Percentiles rank a stretch among this genome's conserved stretches.
Evolutionary conservation across 768 basidiomycete species (phyloP).

Genomic region (Suillus weaverae): DNA sequence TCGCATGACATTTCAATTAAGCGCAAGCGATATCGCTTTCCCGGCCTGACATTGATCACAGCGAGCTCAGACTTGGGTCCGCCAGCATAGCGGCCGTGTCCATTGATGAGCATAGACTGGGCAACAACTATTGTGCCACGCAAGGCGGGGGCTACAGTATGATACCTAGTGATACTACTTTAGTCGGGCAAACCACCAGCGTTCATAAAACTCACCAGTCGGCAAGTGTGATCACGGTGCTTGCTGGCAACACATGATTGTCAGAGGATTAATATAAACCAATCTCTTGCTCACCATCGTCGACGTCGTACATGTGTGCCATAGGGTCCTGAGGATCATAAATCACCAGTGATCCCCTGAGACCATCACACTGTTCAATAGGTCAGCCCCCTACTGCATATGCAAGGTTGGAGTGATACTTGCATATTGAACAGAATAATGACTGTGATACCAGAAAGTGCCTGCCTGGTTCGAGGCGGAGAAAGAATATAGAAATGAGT

Average conservation of each 20-base stretch:
- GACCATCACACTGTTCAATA: slow-evolving; percentile 19
- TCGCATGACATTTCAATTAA: slow-evolving; percentile 43
- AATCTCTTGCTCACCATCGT: slow-evolving; percentile 34
- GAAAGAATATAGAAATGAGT: slow-evolving; percentile 25
- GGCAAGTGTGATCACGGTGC: slow-evolving; percentile 45
- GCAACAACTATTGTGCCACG: slow-evolving; percentile 14
- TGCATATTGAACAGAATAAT: slow-evolving; percentile 39
- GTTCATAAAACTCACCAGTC: slow-evolving; percentile 29
- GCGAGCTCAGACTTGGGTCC: slow-evolving; percentile 33
- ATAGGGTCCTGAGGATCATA: slow-evolving; percentile 45
- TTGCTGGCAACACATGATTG: slow-evolving; percentile 17
- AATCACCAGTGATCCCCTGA: slow-evolving; percentile 34
- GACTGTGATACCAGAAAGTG: slow-evolving; percentile 38
- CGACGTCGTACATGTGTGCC: slow-evolving; percentile 41
- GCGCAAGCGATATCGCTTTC: slow-evolving; percentile 40
- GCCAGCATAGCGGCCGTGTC: slow-evolving; percentile 36
- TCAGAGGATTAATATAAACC: background rate
- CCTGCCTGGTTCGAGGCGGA: slow-evolving; percentile 22
- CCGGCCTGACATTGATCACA: slow-evolving; percentile 33
- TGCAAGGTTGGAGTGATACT: background rate
- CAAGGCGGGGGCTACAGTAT: slow-evolving; percentile 20
- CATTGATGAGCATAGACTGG: slow-evolving; percentile 40
- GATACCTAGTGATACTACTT: slow-evolving; percentile 17
- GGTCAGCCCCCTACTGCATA: background rate
- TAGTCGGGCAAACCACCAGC: background rate